Conservation (phyloP, 371 early-diverging fungal genomes). For the Scutellospora calospora region DNA sequence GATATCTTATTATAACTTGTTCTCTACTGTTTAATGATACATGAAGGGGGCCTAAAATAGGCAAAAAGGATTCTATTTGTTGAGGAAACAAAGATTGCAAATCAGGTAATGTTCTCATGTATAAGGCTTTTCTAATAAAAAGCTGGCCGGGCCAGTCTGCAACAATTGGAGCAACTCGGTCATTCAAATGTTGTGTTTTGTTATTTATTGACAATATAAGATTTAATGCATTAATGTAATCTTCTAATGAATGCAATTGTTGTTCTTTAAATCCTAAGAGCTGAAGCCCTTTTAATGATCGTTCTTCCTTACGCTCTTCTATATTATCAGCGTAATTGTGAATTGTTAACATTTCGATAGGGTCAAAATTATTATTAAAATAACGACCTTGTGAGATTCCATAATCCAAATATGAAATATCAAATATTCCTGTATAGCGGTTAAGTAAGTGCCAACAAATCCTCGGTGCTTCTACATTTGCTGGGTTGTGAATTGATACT, state of each 20-base stretch:
- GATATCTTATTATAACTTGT: background rate
- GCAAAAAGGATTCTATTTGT: background rate
- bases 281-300: background rate
- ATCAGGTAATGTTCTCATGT: background rate
- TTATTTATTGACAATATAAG: background rate
- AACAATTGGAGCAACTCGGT: background rate
- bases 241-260: background rate
- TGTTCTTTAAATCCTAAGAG: background rate
- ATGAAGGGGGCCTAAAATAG: background rate
- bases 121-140: constrained; percentile 15
- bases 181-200: background rate
- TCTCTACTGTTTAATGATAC: background rate
- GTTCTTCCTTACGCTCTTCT: background rate
- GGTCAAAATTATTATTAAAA: background rate
- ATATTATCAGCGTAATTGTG: constrained; percentile 10
- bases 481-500: background rate
- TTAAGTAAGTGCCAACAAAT: background rate
- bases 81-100: background rate
- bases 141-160: constrained; percentile 24
- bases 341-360: background rate
- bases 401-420: background rate
- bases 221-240: background rate
- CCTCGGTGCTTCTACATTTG: background rate
- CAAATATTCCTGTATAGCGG: background rate
- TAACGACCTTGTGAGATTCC: no score